Base-by-base conservation (phyloP, 345 rosid species). In the Camelina laxa region DNA sequence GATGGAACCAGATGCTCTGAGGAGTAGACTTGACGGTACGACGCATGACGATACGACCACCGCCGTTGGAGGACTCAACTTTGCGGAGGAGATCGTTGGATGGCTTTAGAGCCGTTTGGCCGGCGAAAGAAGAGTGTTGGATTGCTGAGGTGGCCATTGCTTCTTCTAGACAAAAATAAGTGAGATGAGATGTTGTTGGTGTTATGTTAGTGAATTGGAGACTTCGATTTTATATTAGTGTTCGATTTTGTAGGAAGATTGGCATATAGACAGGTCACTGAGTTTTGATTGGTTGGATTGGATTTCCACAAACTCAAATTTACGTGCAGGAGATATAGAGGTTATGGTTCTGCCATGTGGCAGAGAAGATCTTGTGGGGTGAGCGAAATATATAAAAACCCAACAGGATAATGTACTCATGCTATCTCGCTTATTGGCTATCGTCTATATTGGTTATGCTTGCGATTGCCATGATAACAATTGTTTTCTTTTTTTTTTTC, bases 51-150 rank as follows among this genome's bases (percentile, higher is more conserved):
- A 84, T 1, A 42, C 97, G 91, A 50, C 91, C 91, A 17, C 78
- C 91, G 0, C 78, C 88, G 0, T 85, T 87, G 7, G 82, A 45
- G 70, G 71, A 61, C 16, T 87, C 97, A 6, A 82, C 85, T 78
- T 91, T 87, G 56, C 91, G 88, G 78, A 83, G 51, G 33, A 89
- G 83, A 73, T 88, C 97, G 80, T 85, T 87, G 73, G 97, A 72
- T 38, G 82, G 88, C 84, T 80, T 86, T 44, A 93, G 60, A 1
- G 87, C 85, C 12, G 92, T 84, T 81, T 87, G 91, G 42, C 98
- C 95, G 9, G 90, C 85, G 71, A 90, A 89, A n/a, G 97, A 83
- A 2, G 96, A 88, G 59, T 87, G 93, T 53, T 90, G 98, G 77
- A 87, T 72, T 54, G 87, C 93, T 38, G 93, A 87, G 45, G 98